phyloP scores from a whole-genome alignment of 768 basidiomycete genomes.

The Pleurotus cornucopiae region DNA sequence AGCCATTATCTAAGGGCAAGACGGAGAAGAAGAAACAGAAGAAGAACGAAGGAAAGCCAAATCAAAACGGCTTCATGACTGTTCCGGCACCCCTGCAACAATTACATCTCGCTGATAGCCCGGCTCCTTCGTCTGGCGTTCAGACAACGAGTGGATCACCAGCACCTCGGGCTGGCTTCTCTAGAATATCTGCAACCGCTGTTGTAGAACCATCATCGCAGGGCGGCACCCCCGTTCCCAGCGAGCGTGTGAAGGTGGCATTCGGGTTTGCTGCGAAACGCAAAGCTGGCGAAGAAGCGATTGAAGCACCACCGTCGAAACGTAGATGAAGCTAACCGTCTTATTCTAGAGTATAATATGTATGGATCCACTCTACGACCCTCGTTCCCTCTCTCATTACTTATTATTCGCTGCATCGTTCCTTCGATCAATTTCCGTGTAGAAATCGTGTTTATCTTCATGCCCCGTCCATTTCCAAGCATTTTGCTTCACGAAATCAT shows the following conservation, averaged over 20 bases:
- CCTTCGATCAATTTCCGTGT: conserved; percentile 48
- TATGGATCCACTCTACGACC: too few relatives aligned
- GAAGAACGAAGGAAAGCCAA: conserved; percentile 62
- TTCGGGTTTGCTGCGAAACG: conserved; percentile 79
- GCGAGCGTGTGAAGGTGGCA: conserved; percentile 69
- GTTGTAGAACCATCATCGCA: conserved; percentile 41
- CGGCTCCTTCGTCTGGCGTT: conserved; percentile 36
- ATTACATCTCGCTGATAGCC: conserved; percentile 37
- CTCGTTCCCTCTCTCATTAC: too few relatives aligned
- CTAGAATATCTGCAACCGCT: conserved; percentile 61
- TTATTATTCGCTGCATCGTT: conserved; percentile 24
- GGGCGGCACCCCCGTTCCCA: conserved; percentile 53
- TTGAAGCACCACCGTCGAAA: conserved; percentile 66
- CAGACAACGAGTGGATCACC: conserved; percentile 28
- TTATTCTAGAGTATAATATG: too few relatives aligned
- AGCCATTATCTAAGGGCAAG: conserved; percentile 79
- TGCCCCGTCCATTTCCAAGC: conserved; percentile 75
- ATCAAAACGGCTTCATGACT: conserved; percentile 67
- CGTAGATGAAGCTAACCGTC: conserved; percentile 25
- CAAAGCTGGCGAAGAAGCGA: conserved; percentile 71
- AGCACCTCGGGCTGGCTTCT: conserved; percentile 71
- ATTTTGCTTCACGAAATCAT: conserved; percentile 72
- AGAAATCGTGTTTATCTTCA: conserved; percentile 23
- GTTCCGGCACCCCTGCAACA: conserved; percentile 52
- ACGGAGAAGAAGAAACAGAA: conserved; percentile 72